Conservation (phyloP, 2,329 filamentous ascomycete genomes). For the Aspergillus japonicus region DNA sequence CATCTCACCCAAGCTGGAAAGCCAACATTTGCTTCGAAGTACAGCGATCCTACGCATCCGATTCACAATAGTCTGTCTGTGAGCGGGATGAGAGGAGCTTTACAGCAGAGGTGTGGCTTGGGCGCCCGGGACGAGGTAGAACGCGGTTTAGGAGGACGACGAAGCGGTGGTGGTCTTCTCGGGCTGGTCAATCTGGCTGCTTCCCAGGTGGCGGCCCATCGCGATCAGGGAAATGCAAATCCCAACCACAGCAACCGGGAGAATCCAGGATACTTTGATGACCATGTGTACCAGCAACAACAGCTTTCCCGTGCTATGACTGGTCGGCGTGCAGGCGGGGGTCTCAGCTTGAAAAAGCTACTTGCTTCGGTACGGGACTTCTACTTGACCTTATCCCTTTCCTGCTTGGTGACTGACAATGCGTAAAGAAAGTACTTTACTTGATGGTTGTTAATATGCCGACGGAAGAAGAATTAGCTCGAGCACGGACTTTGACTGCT, state of each 20-base stretch:
- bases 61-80: not conserved
- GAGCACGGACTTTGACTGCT: not conserved
- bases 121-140: not conserved
- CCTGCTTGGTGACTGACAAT: not conserved
- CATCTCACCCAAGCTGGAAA: constrained; percentile 4
- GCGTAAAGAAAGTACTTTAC: constrained; percentile 9
- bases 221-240: not conserved
- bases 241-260: not conserved
- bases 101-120: not conserved
- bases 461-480: constrained; percentile 11
- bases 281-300: not conserved
- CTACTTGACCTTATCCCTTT: no score
- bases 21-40: constrained; percentile 1
- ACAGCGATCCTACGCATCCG: constrained; percentile 2
- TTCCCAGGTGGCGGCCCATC: not conserved
- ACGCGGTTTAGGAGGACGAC: not conserved
- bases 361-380: not conserved
- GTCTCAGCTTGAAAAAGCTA: not conserved
- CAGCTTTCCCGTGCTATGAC: not conserved
- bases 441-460: constrained; percentile 15
- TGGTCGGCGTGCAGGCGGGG: not conserved
- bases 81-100: not conserved
- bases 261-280: not conserved
- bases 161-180: constrained; percentile 2
- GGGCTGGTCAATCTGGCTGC: constrained; percentile 2